phyloP scores from a whole-genome alignment of 1,139 yeast species.

The Sporopachydermia cereana region DNA sequence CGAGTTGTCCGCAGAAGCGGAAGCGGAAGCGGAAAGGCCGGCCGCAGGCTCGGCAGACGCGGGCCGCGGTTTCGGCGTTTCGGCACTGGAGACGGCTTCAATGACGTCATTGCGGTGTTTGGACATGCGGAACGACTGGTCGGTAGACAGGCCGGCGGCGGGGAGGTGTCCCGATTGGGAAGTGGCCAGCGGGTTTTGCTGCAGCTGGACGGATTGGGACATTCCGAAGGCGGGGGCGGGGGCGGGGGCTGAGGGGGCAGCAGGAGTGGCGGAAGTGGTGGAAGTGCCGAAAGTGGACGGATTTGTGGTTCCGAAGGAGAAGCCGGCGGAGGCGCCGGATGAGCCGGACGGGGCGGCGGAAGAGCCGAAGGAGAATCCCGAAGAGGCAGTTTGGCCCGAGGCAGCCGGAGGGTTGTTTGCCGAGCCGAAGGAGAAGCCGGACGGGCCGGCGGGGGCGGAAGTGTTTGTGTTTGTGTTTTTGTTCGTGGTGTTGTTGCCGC shows the following conservation, averaged over 20 bases:
- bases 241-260: too few relatives aligned
- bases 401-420: not conserved
- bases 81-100: not conserved
- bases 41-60: not conserved
- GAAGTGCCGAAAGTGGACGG: not conserved
- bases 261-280: too few relatives aligned
- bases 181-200: conserved; percentile 2
- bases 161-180: not conserved
- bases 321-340: not conserved
- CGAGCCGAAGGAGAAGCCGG: not conserved
- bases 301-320: not conserved
- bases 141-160: not conserved
- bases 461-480: too few relatives aligned
- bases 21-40: not conserved
- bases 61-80: not conserved
- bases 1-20: conserved; percentile 1
- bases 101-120: conserved; percentile 5
- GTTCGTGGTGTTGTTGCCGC: too few relatives aligned
- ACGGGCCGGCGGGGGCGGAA: not conserved
- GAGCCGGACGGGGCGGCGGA: not conserved
- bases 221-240: too few relatives aligned
- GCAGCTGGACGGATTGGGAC: conserved; percentile 1
- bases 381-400: not conserved
- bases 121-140: conserved; percentile 2
- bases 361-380: not conserved